Conservation (phyloP, 2,329 filamentous ascomycete species). For the Beauveria pseudobassiana region DNA sequence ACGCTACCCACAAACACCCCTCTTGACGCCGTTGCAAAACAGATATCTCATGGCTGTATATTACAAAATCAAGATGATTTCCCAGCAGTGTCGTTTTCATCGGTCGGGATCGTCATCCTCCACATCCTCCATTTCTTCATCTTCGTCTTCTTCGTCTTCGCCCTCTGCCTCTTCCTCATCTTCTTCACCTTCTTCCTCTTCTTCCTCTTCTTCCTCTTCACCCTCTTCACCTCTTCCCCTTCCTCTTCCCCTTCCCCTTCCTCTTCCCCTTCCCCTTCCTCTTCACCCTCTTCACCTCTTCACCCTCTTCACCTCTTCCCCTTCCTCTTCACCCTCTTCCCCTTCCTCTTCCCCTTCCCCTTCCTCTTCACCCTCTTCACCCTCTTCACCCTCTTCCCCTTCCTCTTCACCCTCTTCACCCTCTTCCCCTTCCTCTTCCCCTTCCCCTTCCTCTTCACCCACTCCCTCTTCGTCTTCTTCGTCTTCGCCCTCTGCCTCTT, state of each 20-base stretch:
- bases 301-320: constrained; percentile 17
- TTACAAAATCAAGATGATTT: not conserved
- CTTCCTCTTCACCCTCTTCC: constrained; percentile 18
- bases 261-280: too few relatives aligned
- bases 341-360: constrained; percentile 18
- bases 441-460: constrained; percentile 17
- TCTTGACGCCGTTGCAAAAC: not conserved
- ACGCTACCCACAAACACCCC: not conserved
- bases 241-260: too few relatives aligned
- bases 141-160: constrained; percentile 13
- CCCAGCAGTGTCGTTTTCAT: not conserved
- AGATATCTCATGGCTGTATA: not conserved
- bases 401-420: constrained; percentile 10
- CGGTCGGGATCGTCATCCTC: constrained; percentile 13
- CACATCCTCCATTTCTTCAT: constrained; percentile 13
- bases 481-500: constrained; percentile 10
- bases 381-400: too few relatives aligned
- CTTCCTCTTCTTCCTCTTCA: constrained; percentile 15
- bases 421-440: constrained; percentile 16
- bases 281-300: constrained; percentile 10
- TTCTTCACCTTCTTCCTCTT: constrained; percentile 7
- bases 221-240: constrained; percentile 19
- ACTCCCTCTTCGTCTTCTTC: constrained; percentile 15
- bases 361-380: constrained; percentile 14
- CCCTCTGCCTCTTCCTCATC: constrained; percentile 13